Evolutionary conservation across 2,329 filamentous ascomycete species (phyloP).

Genomic region (Tolypocladium ovalisporum): DNA sequence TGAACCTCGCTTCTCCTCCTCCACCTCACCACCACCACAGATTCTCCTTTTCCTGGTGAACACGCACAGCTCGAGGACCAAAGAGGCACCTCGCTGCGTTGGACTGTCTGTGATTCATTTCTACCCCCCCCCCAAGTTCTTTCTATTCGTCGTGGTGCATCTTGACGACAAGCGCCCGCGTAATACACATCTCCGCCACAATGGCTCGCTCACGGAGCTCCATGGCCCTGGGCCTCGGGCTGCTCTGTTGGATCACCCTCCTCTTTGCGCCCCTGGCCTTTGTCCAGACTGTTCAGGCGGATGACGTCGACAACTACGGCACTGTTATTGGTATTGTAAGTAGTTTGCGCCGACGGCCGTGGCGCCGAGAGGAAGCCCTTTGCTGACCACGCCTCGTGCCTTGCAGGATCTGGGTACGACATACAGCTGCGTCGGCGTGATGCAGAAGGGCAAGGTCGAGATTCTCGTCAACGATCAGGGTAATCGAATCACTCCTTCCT

Average conservation of each 20-base stretch:
- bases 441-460: constrained; percentile 90
- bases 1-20: constrained; percentile 15
- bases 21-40: constrained; percentile 10
- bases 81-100: constrained; percentile 14
- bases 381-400: neutral
- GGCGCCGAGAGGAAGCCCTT: neutral
- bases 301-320: constrained; percentile 69
- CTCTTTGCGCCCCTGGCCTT: constrained; percentile 83
- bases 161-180: constrained; percentile 8
- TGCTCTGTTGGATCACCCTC: constrained; percentile 84
- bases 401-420: constrained; percentile 73
- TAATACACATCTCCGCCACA: constrained; percentile 13
- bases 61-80: constrained; percentile 17
- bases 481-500: constrained; percentile 92
- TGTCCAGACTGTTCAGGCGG: constrained; percentile 63
- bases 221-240: constrained; percentile 72
- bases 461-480: constrained; percentile 95
- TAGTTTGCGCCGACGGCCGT: constrained; percentile 8
- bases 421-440: constrained; percentile 83
- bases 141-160: constrained; percentile 8
- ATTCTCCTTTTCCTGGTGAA: constrained; percentile 19
- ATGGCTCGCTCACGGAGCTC: constrained; percentile 53
- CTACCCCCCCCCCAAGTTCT: constrained; percentile 10
- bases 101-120: constrained; percentile 13
- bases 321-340: constrained; percentile 85